These are phyloP conservation scores for Arxiozyma bovina DNA, from an alignment of 1,139 yeast genomes.

Conservation along the genomic window DNA sequence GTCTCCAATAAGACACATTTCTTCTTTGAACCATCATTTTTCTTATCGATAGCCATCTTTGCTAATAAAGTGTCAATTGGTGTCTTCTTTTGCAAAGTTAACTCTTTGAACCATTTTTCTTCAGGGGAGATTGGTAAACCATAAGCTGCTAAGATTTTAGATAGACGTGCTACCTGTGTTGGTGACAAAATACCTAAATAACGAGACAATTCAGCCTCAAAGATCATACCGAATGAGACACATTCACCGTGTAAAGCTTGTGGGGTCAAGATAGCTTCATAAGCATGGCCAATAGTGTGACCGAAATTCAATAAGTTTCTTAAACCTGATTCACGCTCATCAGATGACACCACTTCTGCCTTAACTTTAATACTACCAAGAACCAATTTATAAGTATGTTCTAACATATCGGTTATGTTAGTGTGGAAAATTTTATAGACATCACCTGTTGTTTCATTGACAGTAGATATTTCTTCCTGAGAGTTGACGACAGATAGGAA, in stretches of 20 bases:
- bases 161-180: constrained; percentile 84
- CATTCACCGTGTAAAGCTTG: constrained; percentile 97
- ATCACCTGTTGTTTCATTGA: constrained; percentile 20
- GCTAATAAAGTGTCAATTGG: constrained; percentile 63
- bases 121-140: constrained; percentile 74
- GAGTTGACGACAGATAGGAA: constrained; percentile 43
- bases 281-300: constrained; percentile 96
- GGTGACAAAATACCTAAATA: constrained; percentile 83
- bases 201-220: constrained; percentile 90
- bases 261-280: constrained; percentile 92
- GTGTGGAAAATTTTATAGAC: constrained; percentile 33
- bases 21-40: constrained; percentile 86
- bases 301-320: constrained; percentile 92
- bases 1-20: constrained; percentile 74
- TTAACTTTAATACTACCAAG: constrained; percentile 81
- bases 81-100: constrained; percentile 60
- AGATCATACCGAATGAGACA: constrained; percentile 88
- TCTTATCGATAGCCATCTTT: constrained; percentile 93
- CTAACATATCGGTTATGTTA: constrained; percentile 57
- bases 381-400: constrained; percentile 70
- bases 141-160: constrained; percentile 76
- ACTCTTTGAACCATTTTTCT: constrained; percentile 62
- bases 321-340: constrained; percentile 92
- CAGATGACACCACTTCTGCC: constrained; percentile 87
- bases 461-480: constrained; percentile 36